phyloP scores from a whole-genome alignment of 208 protist species.

The Vickermania spadyakhi region DNA sequence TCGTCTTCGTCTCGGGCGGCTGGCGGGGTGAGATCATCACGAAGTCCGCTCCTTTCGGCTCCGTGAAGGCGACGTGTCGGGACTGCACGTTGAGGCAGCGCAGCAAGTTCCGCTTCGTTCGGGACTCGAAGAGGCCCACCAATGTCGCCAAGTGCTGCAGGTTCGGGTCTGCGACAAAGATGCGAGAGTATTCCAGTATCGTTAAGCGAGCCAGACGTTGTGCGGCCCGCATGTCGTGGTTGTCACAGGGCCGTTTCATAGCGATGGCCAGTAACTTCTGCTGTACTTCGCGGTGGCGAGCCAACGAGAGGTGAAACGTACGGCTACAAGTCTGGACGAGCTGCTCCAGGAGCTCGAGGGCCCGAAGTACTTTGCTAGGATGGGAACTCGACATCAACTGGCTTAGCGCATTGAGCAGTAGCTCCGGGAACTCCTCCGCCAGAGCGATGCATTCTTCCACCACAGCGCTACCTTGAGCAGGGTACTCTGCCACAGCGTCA shows the following conservation, averaged over 20 bases:
- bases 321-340: constrained; percentile 68
- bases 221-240: constrained; percentile 25
- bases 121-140: constrained; percentile 40
- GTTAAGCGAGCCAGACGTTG: constrained; percentile 63
- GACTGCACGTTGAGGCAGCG: constrained; percentile 72
- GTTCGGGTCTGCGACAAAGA: constrained; percentile 65
- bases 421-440: constrained; percentile 38
- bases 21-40: constrained; percentile 57
- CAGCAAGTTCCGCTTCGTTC: constrained; percentile 59
- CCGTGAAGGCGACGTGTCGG: constrained; percentile 43
- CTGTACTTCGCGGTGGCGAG: constrained; percentile 34
- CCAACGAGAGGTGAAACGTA: constrained; percentile 62
- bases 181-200: constrained; percentile 79
- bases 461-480: constrained; percentile 6
- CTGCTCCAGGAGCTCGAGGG: constrained; percentile 61
- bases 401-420: constrained; percentile 34
- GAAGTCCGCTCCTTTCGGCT: constrained; percentile 44
- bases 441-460: constrained; percentile 31
- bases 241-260: constrained; percentile 28
- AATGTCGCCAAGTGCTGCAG: constrained; percentile 45
- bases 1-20: constrained; percentile 11
- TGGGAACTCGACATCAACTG: constrained; percentile 22
- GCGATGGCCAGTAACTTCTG: constrained; percentile 56
- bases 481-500: constrained; percentile 19
- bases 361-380: constrained; percentile 23